These are phyloP conservation scores for Castanea crenata DNA, from an alignment of 306 rosid genomes.

Conservation along the genomic window DNA sequence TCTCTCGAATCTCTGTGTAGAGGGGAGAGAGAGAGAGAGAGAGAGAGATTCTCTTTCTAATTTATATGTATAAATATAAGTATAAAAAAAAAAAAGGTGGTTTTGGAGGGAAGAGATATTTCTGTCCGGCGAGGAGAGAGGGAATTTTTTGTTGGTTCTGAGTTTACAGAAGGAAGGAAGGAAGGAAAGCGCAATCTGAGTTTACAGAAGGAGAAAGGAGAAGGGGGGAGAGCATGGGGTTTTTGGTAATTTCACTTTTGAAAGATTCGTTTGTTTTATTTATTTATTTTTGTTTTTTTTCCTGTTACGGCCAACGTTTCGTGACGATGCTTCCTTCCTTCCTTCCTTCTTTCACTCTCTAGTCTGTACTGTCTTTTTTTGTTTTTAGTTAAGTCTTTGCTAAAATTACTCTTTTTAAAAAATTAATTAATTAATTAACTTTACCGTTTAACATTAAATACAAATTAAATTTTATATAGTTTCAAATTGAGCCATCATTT, in stretches of 20 bases:
- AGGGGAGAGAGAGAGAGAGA: background rate
- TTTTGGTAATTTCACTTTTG: background rate
- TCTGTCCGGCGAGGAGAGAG: constrained; percentile 1
- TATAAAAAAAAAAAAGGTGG: background rate
- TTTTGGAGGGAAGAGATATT: background rate
- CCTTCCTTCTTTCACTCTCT: background rate
- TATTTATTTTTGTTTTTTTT: background rate
- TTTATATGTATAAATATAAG: background rate
- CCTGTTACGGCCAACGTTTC: background rate
- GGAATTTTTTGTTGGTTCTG: constrained; percentile 14
- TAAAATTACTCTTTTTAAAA: no score
- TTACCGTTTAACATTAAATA: no score
- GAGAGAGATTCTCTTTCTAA: background rate
- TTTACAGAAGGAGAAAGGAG: background rate
- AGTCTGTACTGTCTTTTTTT: background rate
- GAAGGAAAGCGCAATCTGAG: constrained; percentile 20
- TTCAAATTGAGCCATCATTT: no score
- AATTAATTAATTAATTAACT: no score
- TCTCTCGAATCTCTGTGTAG: background rate
- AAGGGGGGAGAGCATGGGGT: background rate
- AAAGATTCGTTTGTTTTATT: no score
- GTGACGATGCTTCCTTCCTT: background rate
- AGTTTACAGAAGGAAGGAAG: background rate
- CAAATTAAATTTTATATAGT: no score
- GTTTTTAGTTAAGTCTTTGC: no score